A percentile compares a stretch with the other conserved stretches of the same genome.
Conservation (phyloP, 768 basidiomycete species). For the Russula compacta region DNA sequence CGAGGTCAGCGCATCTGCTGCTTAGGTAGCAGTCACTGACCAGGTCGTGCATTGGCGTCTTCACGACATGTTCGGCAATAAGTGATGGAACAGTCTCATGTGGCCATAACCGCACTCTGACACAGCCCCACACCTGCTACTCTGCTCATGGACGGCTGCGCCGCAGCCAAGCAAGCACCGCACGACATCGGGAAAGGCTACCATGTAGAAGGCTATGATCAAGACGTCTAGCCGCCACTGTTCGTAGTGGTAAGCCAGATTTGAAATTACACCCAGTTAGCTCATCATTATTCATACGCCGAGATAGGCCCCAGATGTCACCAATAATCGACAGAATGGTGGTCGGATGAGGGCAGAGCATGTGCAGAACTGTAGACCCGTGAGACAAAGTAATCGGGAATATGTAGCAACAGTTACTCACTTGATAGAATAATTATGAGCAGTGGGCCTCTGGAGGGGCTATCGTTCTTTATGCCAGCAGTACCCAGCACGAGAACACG, state of each 20-base stretch:
- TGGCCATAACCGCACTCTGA: neutral
- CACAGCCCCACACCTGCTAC: neutral
- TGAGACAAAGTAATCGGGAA: neutral
- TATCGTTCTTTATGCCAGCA: no score
- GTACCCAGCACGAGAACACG: no score
- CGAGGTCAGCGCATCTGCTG: neutral
- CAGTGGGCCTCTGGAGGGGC: neutral
- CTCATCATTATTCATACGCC: neutral
- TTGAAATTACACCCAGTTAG: neutral
- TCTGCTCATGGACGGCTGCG: constrained; percentile 3
- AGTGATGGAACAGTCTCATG: neutral
- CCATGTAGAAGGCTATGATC: neutral
- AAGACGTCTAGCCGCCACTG: neutral
- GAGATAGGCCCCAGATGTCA: neutral
- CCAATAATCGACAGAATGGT: neutral
- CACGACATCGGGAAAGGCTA: neutral
- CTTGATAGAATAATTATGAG: neutral
- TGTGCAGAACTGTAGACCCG: neutral
- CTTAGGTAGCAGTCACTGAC: neutral
- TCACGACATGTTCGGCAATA: neutral
- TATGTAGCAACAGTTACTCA: neutral
- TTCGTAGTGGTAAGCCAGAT: no score
- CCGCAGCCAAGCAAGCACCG: constrained; percentile 1
- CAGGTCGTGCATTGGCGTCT: neutral
- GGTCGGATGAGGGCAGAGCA: neutral